phyloP scores from a whole-genome alignment of 2,329 filamentous ascomycete species.

The Dendryphion nanum region DNA sequence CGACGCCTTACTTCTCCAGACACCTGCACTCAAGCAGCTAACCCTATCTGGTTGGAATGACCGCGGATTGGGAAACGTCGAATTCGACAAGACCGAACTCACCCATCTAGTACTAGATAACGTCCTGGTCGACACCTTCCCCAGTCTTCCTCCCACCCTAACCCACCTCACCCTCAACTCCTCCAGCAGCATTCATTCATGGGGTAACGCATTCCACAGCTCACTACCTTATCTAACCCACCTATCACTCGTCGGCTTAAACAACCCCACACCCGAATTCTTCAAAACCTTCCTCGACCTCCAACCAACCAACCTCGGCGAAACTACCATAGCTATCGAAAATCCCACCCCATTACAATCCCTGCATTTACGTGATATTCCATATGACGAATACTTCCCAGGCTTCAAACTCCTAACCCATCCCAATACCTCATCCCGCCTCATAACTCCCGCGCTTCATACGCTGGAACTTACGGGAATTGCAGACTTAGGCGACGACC shows the following conservation, averaged over 20 bases:
- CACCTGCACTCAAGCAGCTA: slow-evolving; percentile 15
- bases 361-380: not conserved
- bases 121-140: not conserved
- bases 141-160: slow-evolving; percentile 3
- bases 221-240: not conserved
- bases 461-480: too few species aligned
- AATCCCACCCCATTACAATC: too few species aligned
- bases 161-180: not conserved
- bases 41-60: slow-evolving; percentile 11
- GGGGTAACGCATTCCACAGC: not conserved
- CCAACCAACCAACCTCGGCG: not conserved
- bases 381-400: not conserved
- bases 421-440: slow-evolving; percentile 15
- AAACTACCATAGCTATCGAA: too few species aligned
- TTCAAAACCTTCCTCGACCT: not conserved
- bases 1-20: slow-evolving; percentile 7
- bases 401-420: slow-evolving; percentile 10
- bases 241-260: not conserved
- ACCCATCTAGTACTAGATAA: slow-evolving; percentile 1
- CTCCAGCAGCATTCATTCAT: not conserved
- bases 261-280: not conserved
- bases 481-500: slow-evolving; percentile 1
- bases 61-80: not conserved
- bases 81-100: not conserved
- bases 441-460: slow-evolving; percentile 19